phyloP scores from a whole-genome alignment of 1,139 yeast species.

The Scheffersomyces quercinus region DNA sequence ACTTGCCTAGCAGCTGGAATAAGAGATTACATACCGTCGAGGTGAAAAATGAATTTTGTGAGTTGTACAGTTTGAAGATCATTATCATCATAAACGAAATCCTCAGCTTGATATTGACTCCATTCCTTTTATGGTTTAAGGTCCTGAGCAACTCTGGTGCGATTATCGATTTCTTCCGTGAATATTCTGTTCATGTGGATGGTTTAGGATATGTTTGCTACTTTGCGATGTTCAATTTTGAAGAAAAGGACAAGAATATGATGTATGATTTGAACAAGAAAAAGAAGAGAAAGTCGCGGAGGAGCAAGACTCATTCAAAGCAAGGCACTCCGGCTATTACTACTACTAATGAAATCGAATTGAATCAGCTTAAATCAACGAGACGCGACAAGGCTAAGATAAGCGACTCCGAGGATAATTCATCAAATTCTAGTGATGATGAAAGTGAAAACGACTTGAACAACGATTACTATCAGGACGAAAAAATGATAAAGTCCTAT shows the following conservation, averaged over 20 bases:
- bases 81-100: constrained; percentile 76
- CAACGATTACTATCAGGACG: constrained; percentile 54
- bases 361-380: constrained; percentile 10
- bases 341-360: constrained; percentile 13
- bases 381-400: constrained; percentile 9
- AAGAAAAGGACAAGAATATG: constrained; percentile 57
- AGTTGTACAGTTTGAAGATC: constrained; percentile 71
- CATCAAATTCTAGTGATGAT: constrained; percentile 25
- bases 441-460: constrained; percentile 38
- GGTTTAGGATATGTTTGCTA: constrained; percentile 94
- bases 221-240: constrained; percentile 87
- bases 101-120: constrained; percentile 78
- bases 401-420: constrained; percentile 10
- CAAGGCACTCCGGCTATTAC: neutral
- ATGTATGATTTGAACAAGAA: constrained; percentile 35
- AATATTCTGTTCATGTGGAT: constrained; percentile 85
- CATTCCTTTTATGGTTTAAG: constrained; percentile 83
- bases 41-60: constrained; percentile 81
- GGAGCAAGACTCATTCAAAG: constrained; percentile 1
- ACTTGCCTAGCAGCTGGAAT: constrained; percentile 84
- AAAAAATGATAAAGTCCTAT: constrained; percentile 90
- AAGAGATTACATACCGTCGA: constrained; percentile 79
- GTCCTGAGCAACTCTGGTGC: constrained; percentile 70
- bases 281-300: constrained; percentile 12
- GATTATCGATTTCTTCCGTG: constrained; percentile 87